Percentiles rank a stretch among this genome's conserved stretches.
Conservation (phyloP, 768 basidiomycete genomes). For the Solioccasus polychromus region DNA sequence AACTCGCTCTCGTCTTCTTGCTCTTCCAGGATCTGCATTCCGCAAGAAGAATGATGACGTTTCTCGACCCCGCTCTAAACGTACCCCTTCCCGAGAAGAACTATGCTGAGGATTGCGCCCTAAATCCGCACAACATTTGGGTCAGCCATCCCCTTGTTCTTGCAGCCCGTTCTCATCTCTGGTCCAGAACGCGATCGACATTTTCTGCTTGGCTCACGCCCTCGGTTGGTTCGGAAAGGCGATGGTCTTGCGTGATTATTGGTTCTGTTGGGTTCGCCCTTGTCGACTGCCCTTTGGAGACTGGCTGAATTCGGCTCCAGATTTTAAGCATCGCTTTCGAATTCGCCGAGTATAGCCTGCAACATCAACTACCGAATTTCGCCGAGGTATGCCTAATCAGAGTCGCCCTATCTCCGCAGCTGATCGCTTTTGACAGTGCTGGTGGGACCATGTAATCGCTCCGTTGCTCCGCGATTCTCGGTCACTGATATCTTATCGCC, state of each 20-base stretch:
- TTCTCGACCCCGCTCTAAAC: slow-evolving; percentile 70
- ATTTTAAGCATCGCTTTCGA: slow-evolving; percentile 87
- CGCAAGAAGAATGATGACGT: slow-evolving; percentile 74
- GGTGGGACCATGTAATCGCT: slow-evolving; percentile 85
- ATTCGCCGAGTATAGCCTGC: slow-evolving; percentile 83
- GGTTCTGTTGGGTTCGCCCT: slow-evolving; percentile 83
- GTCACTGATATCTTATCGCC: slow-evolving; percentile 13
- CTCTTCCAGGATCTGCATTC: slow-evolving; percentile 82
- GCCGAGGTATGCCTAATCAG: slow-evolving; percentile 58
- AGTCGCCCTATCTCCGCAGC: slow-evolving; percentile 17
- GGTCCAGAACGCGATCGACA: slow-evolving; percentile 75
- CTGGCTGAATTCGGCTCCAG: slow-evolving; percentile 36
- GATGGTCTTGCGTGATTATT: slow-evolving; percentile 85
- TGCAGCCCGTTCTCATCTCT: background rate
- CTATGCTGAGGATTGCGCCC: slow-evolving; percentile 77
- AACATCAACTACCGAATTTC: slow-evolving; percentile 87
- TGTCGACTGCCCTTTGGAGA: slow-evolving; percentile 2
- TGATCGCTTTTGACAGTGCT: slow-evolving; percentile 51
- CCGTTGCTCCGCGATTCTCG: slow-evolving; percentile 1
- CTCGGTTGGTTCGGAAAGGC: slow-evolving; percentile 93
- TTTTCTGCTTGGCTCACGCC: slow-evolving; percentile 83
- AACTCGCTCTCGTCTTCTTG: slow-evolving; percentile 77
- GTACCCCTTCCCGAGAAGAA: slow-evolving; percentile 78
- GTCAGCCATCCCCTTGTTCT: slow-evolving; percentile 44
- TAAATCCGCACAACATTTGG: slow-evolving; percentile 65